Base-by-base conservation (phyloP, 331 rosid genomes). In the Pyrus hybrid region DNA sequence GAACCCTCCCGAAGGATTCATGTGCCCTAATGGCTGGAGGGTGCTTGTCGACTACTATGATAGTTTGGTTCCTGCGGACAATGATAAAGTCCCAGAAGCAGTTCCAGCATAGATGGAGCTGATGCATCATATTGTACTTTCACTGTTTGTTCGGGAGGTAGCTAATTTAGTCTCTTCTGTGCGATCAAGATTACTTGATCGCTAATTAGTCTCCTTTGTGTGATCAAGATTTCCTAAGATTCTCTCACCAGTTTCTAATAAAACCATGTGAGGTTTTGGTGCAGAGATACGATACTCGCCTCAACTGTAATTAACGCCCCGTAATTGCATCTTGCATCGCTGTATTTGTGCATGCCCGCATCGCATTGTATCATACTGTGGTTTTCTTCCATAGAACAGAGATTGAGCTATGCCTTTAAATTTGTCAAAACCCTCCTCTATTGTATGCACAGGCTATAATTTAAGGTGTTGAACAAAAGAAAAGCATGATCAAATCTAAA, bases 11-110 rank as follows among this genome's bases (percentile, higher is more conserved):
- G 97, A 90, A 70, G 99, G 99, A 70, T 95, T 95, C 53, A 95
- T 95, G 99, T 95, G 98, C 87, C 98, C 98, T 13, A 91, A 96
- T 66, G 99, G 99, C 13, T 95, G 99, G 99, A 80, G 84, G 74
- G 99, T 95, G 53, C 84, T 95, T 73, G 99, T 95, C 2, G 97
- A 95, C 0, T 95, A 95, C 73, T 95, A 95, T 20, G 97, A 89
- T 74, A 92, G 99, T 81, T 73, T 95, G 85, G 87, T 73, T 49
- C 79, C 84, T 23, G 82, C 86, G 0, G 77, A 64, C 83, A 82
- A 68, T 2, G 91, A 79, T 70, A 90, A 80, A 85, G 80, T 94
- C 78, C 97, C 92, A 1, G 88, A 89, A 88, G 83, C 96, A 70
- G 97, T 93, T 80, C 91, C 91, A 56, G 97, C 86, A 25, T 92